A percentile compares a stretch with the other conserved stretches of the same genome.
phyloP scores from a whole-genome alignment of 192 early-diverging fungal species.

The Rhizoclosmatium sp. region DNA sequence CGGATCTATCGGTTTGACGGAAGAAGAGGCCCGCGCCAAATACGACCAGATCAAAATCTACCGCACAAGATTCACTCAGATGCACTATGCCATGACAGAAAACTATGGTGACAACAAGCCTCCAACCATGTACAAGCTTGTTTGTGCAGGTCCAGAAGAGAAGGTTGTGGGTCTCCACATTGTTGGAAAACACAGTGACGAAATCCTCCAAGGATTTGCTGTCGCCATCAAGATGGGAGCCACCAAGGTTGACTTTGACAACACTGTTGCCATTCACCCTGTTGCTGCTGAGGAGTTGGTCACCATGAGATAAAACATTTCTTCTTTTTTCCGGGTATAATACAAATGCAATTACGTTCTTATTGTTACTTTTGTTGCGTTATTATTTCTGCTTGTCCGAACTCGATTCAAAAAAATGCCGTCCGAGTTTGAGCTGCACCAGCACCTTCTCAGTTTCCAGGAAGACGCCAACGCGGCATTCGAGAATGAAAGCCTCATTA shows the following conservation, averaged over 20 bases:
- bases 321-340: too few species aligned
- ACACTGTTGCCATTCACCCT: slow-evolving; percentile 95
- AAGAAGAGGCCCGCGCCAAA: slow-evolving; percentile 76
- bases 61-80: slow-evolving; percentile 85
- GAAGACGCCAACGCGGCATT: slow-evolving; percentile 15
- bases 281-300: slow-evolving; percentile 96
- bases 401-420: slow-evolving; percentile 14
- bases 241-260: slow-evolving; percentile 98
- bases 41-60: slow-evolving; percentile 89
- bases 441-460: slow-evolving; percentile 15
- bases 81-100: slow-evolving; percentile 73
- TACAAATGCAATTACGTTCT: too few species aligned
- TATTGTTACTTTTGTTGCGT: too few species aligned
- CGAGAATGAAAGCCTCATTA: slow-evolving; percentile 15
- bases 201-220: slow-evolving; percentile 91
- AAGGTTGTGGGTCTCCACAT: slow-evolving; percentile 96
- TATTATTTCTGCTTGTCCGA: neutral
- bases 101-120: slow-evolving; percentile 80
- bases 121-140: slow-evolving; percentile 90
- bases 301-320: slow-evolving; percentile 61
- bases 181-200: slow-evolving; percentile 86
- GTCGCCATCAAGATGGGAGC: slow-evolving; percentile 99
- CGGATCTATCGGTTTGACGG: slow-evolving; percentile 90
- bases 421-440: slow-evolving; percentile 17
- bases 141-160: slow-evolving; percentile 88